Evolutionary conservation across 2,329 filamentous ascomycete species (phyloP).

Genomic region (Phoma sp.): DNA sequence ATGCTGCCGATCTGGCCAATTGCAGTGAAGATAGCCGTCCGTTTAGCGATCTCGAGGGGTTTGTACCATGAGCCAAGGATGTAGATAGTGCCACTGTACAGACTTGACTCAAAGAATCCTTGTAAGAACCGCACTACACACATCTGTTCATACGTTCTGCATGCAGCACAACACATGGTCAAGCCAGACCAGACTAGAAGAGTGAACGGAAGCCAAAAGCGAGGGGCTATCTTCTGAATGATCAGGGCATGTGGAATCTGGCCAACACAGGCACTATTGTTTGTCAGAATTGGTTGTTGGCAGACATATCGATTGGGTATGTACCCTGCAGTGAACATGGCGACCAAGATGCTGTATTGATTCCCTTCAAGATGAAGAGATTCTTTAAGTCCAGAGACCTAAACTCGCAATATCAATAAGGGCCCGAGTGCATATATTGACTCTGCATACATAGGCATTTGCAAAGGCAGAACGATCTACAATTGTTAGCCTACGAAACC

Average conservation of each 20-base stretch:
- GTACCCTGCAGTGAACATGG: constrained; percentile 39
- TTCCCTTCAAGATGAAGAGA: constrained; percentile 32
- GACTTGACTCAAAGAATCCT: constrained; percentile 36
- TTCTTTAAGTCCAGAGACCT: constrained; percentile 38
- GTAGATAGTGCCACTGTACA: constrained; percentile 41
- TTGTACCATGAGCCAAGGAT: constrained; percentile 41
- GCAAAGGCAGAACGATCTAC: constrained; percentile 36
- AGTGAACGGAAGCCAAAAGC: constrained; percentile 40
- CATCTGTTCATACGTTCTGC: constrained; percentile 35
- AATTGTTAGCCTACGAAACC: background rate
- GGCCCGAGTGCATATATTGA: too few species aligned
- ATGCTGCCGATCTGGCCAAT: constrained; percentile 40
- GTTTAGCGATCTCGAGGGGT: constrained; percentile 37
- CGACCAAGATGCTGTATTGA: constrained; percentile 38
- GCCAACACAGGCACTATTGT: constrained; percentile 28
- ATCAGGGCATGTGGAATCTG: constrained; percentile 41
- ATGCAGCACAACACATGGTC: constrained; percentile 39
- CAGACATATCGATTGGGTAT: background rate
- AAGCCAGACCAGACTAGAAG: constrained; percentile 37
- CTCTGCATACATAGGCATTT: constrained; percentile 34
- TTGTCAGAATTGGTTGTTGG: background rate
- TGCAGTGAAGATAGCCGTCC: constrained; percentile 40
- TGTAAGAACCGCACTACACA: constrained; percentile 37
- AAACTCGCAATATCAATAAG: background rate
- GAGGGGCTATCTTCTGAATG: constrained; percentile 36